Percentiles rank a stretch among this genome's conserved stretches.
phyloP scores from a whole-genome alignment of 345 rosid genomes.

The Gossypium sturtianum region DNA sequence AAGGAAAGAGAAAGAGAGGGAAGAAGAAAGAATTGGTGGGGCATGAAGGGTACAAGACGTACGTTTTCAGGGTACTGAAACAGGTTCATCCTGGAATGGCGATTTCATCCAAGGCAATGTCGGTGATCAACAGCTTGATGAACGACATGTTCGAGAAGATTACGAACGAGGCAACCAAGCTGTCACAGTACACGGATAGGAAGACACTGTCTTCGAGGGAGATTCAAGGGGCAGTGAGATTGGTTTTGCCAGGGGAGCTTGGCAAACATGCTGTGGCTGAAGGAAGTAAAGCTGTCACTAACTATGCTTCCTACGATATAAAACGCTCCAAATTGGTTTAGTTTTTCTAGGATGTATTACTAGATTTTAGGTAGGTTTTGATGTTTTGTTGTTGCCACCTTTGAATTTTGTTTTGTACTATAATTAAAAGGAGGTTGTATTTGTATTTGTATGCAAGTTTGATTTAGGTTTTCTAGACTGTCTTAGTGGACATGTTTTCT shows the following conservation, averaged over 20 bases:
- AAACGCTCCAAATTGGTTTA: neutral
- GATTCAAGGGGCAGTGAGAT: slow-evolving; percentile 59
- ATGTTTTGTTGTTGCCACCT: neutral
- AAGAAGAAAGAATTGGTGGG: slow-evolving; percentile 1
- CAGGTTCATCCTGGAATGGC: slow-evolving; percentile 67
- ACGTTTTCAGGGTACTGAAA: slow-evolving; percentile 57
- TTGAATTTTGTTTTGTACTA: neutral
- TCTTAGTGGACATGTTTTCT: neutral
- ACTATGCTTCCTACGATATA: slow-evolving; percentile 25
- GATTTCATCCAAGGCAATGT: slow-evolving; percentile 66
- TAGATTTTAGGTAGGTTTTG: neutral
- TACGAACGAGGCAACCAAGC: slow-evolving; percentile 51
- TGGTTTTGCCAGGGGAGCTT: slow-evolving; percentile 75
- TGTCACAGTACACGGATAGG: slow-evolving; percentile 27
- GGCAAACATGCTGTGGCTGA: slow-evolving; percentile 70
- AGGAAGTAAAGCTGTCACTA: slow-evolving; percentile 61
- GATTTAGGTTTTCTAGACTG: neutral
- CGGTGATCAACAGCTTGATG: slow-evolving; percentile 57
- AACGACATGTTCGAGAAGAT: slow-evolving; percentile 73
- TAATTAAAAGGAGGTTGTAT: neutral
- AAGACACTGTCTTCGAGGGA: slow-evolving; percentile 60
- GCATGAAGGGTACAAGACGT: slow-evolving; percentile 46
- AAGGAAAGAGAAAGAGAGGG: slow-evolving; percentile 17
- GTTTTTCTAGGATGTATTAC: neutral
- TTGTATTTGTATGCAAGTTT: no score